These are phyloP conservation scores for Helicocarpus griseus DNA, from an alignment of 2,329 filamentous ascomycete genomes.

Conservation along the genomic window DNA sequence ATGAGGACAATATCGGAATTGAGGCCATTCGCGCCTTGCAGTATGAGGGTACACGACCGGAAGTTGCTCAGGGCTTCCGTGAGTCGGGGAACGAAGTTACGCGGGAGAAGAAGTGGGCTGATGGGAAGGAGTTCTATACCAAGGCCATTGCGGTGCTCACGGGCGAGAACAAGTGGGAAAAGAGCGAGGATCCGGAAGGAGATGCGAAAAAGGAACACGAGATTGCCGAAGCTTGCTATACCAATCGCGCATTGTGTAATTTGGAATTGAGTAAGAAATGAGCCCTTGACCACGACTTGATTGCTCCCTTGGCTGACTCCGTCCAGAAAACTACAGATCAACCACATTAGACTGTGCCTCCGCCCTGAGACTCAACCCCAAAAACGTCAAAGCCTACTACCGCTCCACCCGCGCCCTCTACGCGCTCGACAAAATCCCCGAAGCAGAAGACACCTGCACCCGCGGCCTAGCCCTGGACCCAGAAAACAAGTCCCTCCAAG, in stretches of 20 bases:
- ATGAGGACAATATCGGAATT: constrained; percentile 67
- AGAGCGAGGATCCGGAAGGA: constrained; percentile 44
- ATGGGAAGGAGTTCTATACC: constrained; percentile 84
- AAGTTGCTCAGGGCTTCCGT: constrained; percentile 77
- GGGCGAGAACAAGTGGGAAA: constrained; percentile 49
- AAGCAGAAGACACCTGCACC: constrained; percentile 70
- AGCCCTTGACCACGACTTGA: no score
- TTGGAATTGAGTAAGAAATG: constrained; percentile 58
- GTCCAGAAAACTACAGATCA: constrained; percentile 68
- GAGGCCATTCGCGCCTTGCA: constrained; percentile 83
- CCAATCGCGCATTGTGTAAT: constrained; percentile 85
- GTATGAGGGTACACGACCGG: constrained; percentile 81
- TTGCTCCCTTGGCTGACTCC: not conserved
- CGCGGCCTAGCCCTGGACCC: constrained; percentile 65
- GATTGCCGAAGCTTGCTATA: constrained; percentile 65
- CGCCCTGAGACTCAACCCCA: constrained; percentile 66
- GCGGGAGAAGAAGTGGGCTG: constrained; percentile 59
- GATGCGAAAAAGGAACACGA: constrained; percentile 54
- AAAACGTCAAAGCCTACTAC: constrained; percentile 85
- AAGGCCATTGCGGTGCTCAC: constrained; percentile 70
- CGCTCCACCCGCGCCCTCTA: constrained; percentile 71
- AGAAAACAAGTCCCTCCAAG: constrained; percentile 56
- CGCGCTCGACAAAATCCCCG: constrained; percentile 63
- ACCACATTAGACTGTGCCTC: constrained; percentile 77
- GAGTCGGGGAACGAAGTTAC: constrained; percentile 89